Percentiles rank a stretch among this genome's conserved stretches.
These are phyloP conservation scores for Lathyrus oleraceus DNA, from an alignment of 306 rosid genomes.

Conservation along the genomic window DNA sequence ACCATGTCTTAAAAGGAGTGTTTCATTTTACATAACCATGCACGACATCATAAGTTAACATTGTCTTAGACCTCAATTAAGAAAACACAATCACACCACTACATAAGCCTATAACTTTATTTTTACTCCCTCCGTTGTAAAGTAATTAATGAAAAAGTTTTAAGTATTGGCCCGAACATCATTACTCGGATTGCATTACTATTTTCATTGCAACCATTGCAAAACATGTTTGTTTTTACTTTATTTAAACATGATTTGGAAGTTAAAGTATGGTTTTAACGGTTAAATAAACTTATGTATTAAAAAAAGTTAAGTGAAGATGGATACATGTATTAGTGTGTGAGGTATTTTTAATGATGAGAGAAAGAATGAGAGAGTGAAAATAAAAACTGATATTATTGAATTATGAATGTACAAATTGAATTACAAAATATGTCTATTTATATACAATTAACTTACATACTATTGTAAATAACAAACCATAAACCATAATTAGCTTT, in stretches of 20 bases:
- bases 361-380: too few relatives aligned
- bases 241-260: not conserved
- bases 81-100: not conserved
- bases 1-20: not conserved
- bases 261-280: not conserved
- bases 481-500: too few relatives aligned
- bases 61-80: not conserved
- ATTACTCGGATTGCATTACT: not conserved
- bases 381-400: too few relatives aligned
- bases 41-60: constrained; percentile 1
- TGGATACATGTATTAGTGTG: too few relatives aligned
- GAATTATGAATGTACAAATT: too few relatives aligned
- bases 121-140: not conserved
- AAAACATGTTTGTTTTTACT: not conserved
- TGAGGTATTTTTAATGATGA: too few relatives aligned
- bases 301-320: too few relatives aligned
- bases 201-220: not conserved
- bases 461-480: too few relatives aligned
- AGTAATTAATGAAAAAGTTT: not conserved
- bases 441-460: too few relatives aligned
- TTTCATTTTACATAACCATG: not conserved
- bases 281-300: too few relatives aligned
- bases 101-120: not conserved
- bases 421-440: too few relatives aligned
- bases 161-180: not conserved